These are phyloP conservation scores for Suhomyces choctaworum DNA, from an alignment of 1,139 yeast species.

Conservation along the genomic window DNA sequence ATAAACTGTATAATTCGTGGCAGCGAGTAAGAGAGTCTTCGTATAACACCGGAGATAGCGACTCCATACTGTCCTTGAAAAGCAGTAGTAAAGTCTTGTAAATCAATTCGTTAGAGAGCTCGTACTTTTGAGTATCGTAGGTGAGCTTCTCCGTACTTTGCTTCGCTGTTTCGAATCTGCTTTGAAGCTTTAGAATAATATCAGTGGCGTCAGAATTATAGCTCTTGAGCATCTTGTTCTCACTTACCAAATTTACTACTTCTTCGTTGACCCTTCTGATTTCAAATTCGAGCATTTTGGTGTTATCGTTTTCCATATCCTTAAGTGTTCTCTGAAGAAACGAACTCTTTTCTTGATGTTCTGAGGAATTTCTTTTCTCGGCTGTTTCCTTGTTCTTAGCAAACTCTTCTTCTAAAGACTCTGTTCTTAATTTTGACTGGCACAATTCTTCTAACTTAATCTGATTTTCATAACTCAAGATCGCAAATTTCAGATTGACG, in stretches of 20 bases:
- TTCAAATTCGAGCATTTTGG: not conserved
- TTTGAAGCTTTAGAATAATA: slow-evolving; percentile 3
- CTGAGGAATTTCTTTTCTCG: not conserved
- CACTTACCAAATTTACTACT: not conserved
- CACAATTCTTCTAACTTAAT: too few relatives aligned
- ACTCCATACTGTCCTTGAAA: slow-evolving; percentile 1
- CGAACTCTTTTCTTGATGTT: not conserved
- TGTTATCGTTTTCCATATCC: not conserved
- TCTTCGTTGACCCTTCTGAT: not conserved
- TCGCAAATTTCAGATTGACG: too few relatives aligned
- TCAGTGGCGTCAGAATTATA: slow-evolving; percentile 9
- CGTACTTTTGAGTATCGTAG: not conserved
- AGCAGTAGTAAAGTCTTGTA: slow-evolving; percentile 2
- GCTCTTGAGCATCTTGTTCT: slow-evolving; percentile 1
- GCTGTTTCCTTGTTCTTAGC: not conserved
- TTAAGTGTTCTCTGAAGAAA: too few relatives aligned
- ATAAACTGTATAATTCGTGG: slow-evolving; percentile 14
- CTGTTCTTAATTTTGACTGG: too few relatives aligned
- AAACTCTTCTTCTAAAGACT: not conserved
- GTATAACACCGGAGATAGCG: slow-evolving; percentile 22
- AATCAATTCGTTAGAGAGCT: slow-evolving; percentile 3
- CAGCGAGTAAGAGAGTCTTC: slow-evolving; percentile 22
- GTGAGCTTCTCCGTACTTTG: not conserved
- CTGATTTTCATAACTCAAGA: too few relatives aligned
- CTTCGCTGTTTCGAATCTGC: slow-evolving; percentile 1